Evolutionary conservation across 129 eudicot genomes (phyloP), one percentile per base, ranked within the genome.

Genomic region (Lonicera japonica): DNA sequence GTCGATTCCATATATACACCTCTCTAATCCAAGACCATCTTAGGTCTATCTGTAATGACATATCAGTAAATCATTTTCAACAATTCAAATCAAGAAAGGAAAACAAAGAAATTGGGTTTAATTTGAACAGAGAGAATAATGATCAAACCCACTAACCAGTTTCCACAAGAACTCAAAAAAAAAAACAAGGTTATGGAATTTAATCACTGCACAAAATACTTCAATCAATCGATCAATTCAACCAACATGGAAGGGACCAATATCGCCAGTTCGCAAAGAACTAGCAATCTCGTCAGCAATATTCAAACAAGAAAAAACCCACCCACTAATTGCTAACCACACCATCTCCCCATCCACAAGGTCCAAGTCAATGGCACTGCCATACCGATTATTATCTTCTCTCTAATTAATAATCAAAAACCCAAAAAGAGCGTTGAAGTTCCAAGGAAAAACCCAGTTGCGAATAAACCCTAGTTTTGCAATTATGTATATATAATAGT

Each of bases 211-310:
- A 56, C 51, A 67, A 73, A 58, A 1, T 6, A 1, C 36, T 29
- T 29, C 36, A 9, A 15, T 39, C 40, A 63, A 24, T 74, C n/a
- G n/a, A n/a, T n/a, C n/a, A n/a, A n/a, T n/a, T n/a, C 75, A 89
- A 24, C 77, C 97, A 56, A 78, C 83, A 79, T 78, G 86, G 13
- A 86, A 90, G 23, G 89, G 88, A 41, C 97, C 86, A 16, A 90
- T 83, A 62, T 86, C 97, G 14, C 97, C 97, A 1, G 79, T 65
- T 1, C 95, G 83, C 50, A 90, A 73, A 5, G 95, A 79, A 29
- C 54, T 48, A 43, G 97, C 97, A 68, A 90, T 81, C 64, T 86
- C 92, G 81, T 90, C 95, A 65, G 97, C 95, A 56, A 90, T 77
- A 68, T 72, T 68, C 50, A 86, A 78, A 66, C 88, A 83, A 29